Evolutionary conservation across 139 green algal species (phyloP).

Genomic region (Coccomyxa sp.): DNA sequence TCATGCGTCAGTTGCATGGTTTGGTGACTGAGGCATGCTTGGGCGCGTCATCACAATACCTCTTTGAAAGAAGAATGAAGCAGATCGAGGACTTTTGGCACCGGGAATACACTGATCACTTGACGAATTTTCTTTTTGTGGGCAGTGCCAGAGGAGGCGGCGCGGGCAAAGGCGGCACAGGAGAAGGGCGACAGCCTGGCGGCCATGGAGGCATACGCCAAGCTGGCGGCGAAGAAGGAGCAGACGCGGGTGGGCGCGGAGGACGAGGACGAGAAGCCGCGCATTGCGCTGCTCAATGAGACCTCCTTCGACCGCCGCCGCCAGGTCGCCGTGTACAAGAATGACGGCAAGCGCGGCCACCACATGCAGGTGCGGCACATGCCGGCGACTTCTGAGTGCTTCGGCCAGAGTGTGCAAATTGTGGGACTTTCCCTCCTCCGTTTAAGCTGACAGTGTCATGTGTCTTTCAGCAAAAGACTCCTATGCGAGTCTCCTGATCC

Average conservation of each 20-base stretch:
- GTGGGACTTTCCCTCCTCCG: no score
- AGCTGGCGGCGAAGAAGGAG: conserved; percentile 27
- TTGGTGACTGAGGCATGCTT: no score
- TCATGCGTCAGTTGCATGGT: no score
- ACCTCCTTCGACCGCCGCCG: conserved; percentile 56
- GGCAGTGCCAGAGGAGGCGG: background rate
- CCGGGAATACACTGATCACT: no score
- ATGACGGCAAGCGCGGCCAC: conserved; percentile 54
- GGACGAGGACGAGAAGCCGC: background rate
- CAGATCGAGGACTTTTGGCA: no score
- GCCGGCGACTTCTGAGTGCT: background rate
- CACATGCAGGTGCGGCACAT: conserved; percentile 52
- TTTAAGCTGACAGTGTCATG: no score
- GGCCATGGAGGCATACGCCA: conserved; percentile 59
- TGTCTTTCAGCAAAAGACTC: no score
- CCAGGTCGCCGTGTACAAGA: conserved; percentile 50
- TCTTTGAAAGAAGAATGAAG: no score
- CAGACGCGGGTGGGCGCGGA: background rate
- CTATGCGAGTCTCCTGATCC: no score
- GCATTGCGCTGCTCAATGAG: conserved; percentile 51
- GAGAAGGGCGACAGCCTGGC: conserved; percentile 37
- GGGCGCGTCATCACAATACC: no score
- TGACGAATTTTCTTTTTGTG: no score
- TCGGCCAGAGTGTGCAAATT: no score
- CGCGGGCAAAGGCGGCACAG: conserved; percentile 2